A percentile compares a stretch with the other conserved stretches of the same genome.
These are phyloP conservation scores for Pascua guehoae DNA, from an alignment of 1,284 basidiomycete species.

Conservation along the genomic window DNA sequence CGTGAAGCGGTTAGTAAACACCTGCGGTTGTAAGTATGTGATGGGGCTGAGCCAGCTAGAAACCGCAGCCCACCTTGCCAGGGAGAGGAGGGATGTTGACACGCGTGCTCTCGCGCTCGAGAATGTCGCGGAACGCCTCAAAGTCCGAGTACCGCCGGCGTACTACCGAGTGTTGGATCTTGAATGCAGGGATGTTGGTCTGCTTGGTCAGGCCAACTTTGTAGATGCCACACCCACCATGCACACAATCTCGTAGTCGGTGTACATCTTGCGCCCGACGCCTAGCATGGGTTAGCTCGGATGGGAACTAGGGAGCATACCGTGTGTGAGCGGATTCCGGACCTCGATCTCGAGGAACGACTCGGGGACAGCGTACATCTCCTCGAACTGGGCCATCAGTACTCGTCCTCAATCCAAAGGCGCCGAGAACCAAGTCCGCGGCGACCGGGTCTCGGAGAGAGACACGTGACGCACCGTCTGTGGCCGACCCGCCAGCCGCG, in stretches of 20 bases:
- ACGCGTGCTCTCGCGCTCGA: constrained; percentile 92
- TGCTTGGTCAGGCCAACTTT: constrained; percentile 42
- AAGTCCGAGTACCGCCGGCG: constrained; percentile 97
- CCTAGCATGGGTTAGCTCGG: constrained; percentile 54
- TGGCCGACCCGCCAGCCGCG: constrained; percentile 62
- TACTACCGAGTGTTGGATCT: constrained; percentile 89
- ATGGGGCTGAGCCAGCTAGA: not conserved
- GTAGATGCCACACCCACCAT: constrained; percentile 62
- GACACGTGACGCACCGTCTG: constrained; percentile 65
- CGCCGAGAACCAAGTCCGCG: not conserved
- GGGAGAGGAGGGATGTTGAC: constrained; percentile 97
- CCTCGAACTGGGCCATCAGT: constrained; percentile 67
- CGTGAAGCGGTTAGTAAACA: constrained; percentile 93
- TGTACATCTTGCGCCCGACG: constrained; percentile 96
- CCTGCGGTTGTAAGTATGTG: constrained; percentile 35
- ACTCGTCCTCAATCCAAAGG: too few species aligned
- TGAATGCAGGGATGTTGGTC: constrained; percentile 99
- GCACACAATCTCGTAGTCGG: constrained; percentile 98
- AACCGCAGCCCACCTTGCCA: constrained; percentile 61
- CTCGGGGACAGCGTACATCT: constrained; percentile 96
- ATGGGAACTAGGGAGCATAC: constrained; percentile 49
- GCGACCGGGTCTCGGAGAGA: too few species aligned
- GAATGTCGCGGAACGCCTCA: constrained; percentile 96
- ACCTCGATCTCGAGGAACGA: constrained; percentile 99
- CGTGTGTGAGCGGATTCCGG: constrained; percentile 92